Evolutionary conservation across 768 basidiomycete species (phyloP).

Genomic region (Xerocomus potaroensis): DNA sequence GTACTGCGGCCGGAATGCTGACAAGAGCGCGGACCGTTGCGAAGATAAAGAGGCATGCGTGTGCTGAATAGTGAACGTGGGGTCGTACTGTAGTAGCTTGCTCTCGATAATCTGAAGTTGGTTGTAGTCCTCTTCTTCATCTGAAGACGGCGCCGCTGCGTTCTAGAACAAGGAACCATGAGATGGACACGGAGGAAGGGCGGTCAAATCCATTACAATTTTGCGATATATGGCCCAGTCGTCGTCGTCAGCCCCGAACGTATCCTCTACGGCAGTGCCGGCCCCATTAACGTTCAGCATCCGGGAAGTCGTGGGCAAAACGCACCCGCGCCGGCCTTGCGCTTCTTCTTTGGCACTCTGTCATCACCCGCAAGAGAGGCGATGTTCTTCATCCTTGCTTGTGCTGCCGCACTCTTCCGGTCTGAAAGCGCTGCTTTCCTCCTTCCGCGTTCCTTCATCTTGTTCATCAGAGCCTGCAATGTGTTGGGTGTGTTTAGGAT

Average conservation of each 20-base stretch:
- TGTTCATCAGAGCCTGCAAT: constrained; percentile 65
- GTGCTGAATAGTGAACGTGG: constrained; percentile 73
- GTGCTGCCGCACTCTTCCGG: constrained; percentile 91
- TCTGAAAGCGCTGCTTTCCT: constrained; percentile 80
- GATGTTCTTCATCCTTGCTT: constrained; percentile 94
- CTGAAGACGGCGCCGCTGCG: constrained; percentile 65
- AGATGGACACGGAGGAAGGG: background rate
- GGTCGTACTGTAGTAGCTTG: constrained; percentile 79
- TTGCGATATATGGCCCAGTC: constrained; percentile 99
- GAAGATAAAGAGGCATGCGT: constrained; percentile 77
- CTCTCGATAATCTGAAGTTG: constrained; percentile 72
- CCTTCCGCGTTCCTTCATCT: constrained; percentile 81
- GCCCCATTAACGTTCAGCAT: constrained; percentile 2
- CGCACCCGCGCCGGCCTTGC: constrained; percentile 76
- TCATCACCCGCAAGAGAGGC: constrained; percentile 89
- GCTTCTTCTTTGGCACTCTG: constrained; percentile 75
- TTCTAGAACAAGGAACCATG: constrained; percentile 42
- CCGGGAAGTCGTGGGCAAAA: background rate
- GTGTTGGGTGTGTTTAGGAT: too few relatives aligned
- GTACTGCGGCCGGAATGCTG: constrained; percentile 79
- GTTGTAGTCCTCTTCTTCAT: constrained; percentile 83
- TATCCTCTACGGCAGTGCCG: constrained; percentile 67
- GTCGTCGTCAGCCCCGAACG: constrained; percentile 90
- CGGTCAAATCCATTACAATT: constrained; percentile 54
- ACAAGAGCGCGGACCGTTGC: constrained; percentile 78